These are phyloP conservation scores for Syncephalastrum contaminatum DNA, from an alignment of 371 early-diverging fungal species.

Conservation along the genomic window DNA sequence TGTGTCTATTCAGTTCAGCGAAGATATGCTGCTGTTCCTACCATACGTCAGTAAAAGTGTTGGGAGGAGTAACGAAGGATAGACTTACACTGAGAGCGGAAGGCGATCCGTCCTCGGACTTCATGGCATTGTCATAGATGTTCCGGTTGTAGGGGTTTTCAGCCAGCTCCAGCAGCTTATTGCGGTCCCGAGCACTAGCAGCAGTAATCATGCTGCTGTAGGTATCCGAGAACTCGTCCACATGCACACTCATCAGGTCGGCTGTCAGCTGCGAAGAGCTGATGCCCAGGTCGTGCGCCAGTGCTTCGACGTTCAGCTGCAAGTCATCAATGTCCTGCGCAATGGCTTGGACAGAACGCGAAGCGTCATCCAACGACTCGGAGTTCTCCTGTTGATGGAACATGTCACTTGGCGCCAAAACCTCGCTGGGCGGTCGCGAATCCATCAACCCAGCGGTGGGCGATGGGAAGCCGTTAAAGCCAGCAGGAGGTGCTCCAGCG, in stretches of 20 bases:
- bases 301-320: constrained; percentile 27
- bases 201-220: constrained; percentile 18
- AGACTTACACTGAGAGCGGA: too few relatives aligned
- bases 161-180: constrained; percentile 14
- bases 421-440: too few relatives aligned
- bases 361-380: constrained; percentile 17
- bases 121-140: too few relatives aligned
- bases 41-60: too few relatives aligned
- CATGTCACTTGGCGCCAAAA: too few relatives aligned
- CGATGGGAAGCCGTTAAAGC: too few relatives aligned
- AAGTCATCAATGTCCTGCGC: constrained; percentile 29
- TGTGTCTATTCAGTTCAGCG: too few relatives aligned
- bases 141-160: background rate
- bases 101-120: too few relatives aligned
- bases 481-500: too few relatives aligned
- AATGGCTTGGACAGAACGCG: constrained; percentile 29
- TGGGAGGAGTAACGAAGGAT: too few relatives aligned
- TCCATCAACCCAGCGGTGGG: too few relatives aligned
- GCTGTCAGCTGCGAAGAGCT: constrained; percentile 14
- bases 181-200: constrained; percentile 8
- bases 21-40: too few relatives aligned
- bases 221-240: constrained; percentile 8
- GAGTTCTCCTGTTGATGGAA: background rate
- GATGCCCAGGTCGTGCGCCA: constrained; percentile 32
- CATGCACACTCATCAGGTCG: constrained; percentile 2